phyloP scores from a whole-genome alignment of 805 yeast genomes.

The Spathaspora girioi region DNA sequence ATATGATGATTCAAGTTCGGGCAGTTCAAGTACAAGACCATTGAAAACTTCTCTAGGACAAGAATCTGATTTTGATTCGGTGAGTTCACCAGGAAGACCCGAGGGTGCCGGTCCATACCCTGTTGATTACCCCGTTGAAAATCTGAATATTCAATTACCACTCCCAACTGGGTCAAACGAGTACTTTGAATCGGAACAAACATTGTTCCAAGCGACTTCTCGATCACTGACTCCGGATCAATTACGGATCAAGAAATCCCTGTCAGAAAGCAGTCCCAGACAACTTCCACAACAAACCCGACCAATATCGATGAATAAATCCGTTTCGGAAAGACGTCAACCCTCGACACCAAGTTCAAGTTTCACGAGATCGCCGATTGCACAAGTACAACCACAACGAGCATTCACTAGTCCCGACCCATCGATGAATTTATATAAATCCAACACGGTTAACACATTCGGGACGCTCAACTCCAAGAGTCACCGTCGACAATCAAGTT shows the following conservation, averaged over 20 bases:
- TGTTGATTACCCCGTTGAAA: background rate
- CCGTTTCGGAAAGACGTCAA: background rate
- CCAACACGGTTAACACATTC: background rate
- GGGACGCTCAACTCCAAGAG: background rate
- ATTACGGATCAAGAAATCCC: background rate
- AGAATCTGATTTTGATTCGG: background rate
- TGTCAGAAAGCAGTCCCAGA: background rate
- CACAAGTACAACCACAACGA: background rate
- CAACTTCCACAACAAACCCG: background rate
- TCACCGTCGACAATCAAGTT: conserved; percentile 21
- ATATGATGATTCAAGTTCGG: background rate
- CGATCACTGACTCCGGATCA: background rate
- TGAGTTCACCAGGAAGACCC: background rate
- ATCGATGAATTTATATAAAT: background rate
- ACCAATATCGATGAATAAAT: background rate
- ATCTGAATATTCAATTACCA: background rate
- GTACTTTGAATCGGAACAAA: background rate
- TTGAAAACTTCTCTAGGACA: background rate
- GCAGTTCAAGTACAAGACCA: background rate
- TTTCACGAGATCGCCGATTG: background rate
- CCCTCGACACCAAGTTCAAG: background rate
- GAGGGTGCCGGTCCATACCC: background rate
- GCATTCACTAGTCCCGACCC: too few relatives aligned
- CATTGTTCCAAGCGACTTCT: background rate
- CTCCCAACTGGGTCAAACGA: background rate